Evolutionary conservation across 257 asterid genomes (phyloP).

Genomic region (Solanum lignicaule): DNA sequence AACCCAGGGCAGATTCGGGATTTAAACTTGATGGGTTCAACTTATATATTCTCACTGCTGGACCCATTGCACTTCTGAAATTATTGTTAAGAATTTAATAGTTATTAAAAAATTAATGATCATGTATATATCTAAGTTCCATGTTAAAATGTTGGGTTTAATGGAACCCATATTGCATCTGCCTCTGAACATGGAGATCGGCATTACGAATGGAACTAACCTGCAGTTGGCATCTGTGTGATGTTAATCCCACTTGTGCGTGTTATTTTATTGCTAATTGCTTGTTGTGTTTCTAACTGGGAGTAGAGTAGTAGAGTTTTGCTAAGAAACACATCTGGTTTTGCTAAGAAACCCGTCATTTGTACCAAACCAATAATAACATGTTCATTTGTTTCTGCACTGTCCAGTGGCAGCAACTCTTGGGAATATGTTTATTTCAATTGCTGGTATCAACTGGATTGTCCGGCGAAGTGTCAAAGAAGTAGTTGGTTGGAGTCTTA

Average conservation of each 20-base stretch:
- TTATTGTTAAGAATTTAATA: neutral
- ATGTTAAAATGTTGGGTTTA: neutral
- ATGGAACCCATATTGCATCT: neutral
- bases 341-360: neutral
- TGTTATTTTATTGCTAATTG: neutral
- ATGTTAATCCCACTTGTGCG: neutral
- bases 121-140: neutral
- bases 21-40: neutral
- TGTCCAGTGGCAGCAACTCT: neutral
- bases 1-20: neutral
- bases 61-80: neutral
- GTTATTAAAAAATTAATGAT: neutral
- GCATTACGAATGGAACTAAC: neutral
- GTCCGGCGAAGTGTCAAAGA: neutral
- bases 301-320: neutral
- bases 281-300: neutral
- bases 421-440: neutral
- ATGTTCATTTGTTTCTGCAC: neutral
- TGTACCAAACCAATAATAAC: neutral
- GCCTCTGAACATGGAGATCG: neutral
- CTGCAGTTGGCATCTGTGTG: neutral
- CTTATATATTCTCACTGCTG: neutral
- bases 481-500: neutral
- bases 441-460: neutral
- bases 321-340: neutral